Conservation (phyloP, 345 rosid species). For the Camelina hispida region DNA sequence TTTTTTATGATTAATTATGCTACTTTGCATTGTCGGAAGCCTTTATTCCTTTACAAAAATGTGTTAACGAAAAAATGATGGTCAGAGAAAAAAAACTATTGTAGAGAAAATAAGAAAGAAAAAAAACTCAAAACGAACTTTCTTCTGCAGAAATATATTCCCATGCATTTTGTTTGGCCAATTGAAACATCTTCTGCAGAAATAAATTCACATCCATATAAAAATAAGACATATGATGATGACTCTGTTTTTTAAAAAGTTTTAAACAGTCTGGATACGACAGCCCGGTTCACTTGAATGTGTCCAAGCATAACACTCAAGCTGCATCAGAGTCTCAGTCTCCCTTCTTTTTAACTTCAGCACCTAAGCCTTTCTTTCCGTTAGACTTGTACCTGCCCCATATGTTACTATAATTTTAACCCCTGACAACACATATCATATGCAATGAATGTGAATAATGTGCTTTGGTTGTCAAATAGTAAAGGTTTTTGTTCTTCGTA, state of each 20-base stretch:
- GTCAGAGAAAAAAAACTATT: neutral
- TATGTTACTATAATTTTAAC: too few relatives aligned
- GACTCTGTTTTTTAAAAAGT: too few relatives aligned
- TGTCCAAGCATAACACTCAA: neutral
- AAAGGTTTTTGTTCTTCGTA: too few relatives aligned
- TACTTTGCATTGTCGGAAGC: constrained; percentile 36
- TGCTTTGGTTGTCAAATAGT: too few relatives aligned
- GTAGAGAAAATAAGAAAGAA: neutral
- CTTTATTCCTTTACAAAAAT: constrained; percentile 41
- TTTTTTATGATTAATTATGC: neutral
- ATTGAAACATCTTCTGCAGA: neutral
- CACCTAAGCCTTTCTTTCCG: too few relatives aligned
- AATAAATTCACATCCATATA: neutral
- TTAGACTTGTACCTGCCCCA: too few relatives aligned
- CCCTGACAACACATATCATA: too few relatives aligned
- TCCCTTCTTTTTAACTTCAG: too few relatives aligned
- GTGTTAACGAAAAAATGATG: constrained; percentile 19
- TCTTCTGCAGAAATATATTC: neutral
- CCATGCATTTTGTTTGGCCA: neutral
- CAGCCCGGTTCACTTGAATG: neutral
- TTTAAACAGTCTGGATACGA: too few relatives aligned
- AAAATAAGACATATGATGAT: neutral
- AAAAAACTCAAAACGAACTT: neutral
- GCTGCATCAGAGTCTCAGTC: neutral
- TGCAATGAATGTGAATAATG: too few relatives aligned